Evolutionary conservation across 441 rosid species (phyloP), one percentile per base, ranked within the genome.

Genomic region (Breynia disticha): DNA sequence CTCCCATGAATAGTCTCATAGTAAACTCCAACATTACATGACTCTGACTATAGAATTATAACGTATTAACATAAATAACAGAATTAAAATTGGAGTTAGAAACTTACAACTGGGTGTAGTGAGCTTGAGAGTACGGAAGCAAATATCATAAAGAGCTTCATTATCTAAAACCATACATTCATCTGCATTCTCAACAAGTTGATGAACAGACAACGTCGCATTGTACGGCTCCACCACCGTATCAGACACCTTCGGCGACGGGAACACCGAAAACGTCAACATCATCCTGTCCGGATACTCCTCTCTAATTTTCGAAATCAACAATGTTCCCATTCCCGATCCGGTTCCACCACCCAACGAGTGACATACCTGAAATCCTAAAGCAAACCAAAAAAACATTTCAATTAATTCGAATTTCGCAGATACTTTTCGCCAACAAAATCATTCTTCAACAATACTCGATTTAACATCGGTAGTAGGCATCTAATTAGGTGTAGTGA

Each of bases 161-260:
- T 77, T 77, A 55, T 77, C 81, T 48, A 76, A 61, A 48, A 76
- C 81, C 79, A 76, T 76, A 37, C 81, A 74, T 52, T 77, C 81
- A 44, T 77, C 81, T 0, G 81, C 81, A 32, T 77, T 77, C 71
- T 77, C 81, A 49, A 77, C 81, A 43, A 77, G 71, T 61, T 77
- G 81, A 54, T 77, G 81, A 59, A 77, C 81, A 24, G 81, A 77
- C 49, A 77, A 76, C 7, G 81, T 77, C 0, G 79, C 81, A 41
- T 77, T 77, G 72, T 77, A 77, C 41, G 79, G 81, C 54, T 77
- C 81, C 44, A 77, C 81, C 41, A 77, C 79, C 45, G 81, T 77
- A 48, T 76, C 81, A 0, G 81, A 76, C 57, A 76, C 81, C 70
- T 76, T 76, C 0, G 81, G 81, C 5, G 81, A 77, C 15, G 79